These are phyloP conservation scores for Chrysophaeum taylorii DNA, from an alignment of 352 stramenopile species.

Conservation along the genomic window DNA sequence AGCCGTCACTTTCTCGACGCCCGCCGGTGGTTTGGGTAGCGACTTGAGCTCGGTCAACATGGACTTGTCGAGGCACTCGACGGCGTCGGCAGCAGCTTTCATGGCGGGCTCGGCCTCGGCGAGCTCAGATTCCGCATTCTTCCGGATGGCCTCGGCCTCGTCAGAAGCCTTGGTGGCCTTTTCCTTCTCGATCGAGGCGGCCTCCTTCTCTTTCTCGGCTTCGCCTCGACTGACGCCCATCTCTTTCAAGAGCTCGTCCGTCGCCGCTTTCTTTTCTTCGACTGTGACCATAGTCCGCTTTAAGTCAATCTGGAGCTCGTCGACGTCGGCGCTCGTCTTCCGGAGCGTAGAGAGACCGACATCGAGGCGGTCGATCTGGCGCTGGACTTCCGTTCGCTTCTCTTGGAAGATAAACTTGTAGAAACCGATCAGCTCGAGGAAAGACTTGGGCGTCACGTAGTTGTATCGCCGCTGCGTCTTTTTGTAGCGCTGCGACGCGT, in stretches of 20 bases:
- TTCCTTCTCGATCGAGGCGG: constrained; percentile 79
- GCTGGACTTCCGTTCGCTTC: constrained; percentile 84
- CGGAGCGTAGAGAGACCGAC: constrained; percentile 86
- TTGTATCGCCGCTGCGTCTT: constrained; percentile 90
- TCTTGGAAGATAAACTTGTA: constrained; percentile 90
- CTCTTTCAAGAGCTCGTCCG: constrained; percentile 82
- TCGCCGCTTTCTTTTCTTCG: constrained; percentile 86
- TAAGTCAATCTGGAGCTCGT: constrained; percentile 83
- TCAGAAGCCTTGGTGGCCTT: constrained; percentile 80
- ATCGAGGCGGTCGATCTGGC: constrained; percentile 87
- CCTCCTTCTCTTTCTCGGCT: constrained; percentile 88
- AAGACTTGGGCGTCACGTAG: constrained; percentile 96
- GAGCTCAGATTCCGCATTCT: constrained; percentile 83
- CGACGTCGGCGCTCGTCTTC: constrained; percentile 89
- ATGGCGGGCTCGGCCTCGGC: constrained; percentile 88
- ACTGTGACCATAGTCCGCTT: constrained; percentile 89
- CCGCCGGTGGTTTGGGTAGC: constrained; percentile 81
- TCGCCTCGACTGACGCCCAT: constrained; percentile 74
- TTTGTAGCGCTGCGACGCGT: constrained; percentile 86
- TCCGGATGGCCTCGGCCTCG: constrained; percentile 78
- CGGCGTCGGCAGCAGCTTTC: constrained; percentile 80
- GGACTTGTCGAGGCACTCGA: constrained; percentile 90
- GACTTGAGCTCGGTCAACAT: constrained; percentile 94
- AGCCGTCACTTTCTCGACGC: constrained; percentile 90
- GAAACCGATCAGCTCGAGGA: constrained; percentile 92